Percentiles rank a stretch among this genome's conserved stretches.
These are phyloP conservation scores for Nematocida sp. DNA, from an alignment of 371 early-diverging fungal genomes.

Conservation along the genomic window DNA sequence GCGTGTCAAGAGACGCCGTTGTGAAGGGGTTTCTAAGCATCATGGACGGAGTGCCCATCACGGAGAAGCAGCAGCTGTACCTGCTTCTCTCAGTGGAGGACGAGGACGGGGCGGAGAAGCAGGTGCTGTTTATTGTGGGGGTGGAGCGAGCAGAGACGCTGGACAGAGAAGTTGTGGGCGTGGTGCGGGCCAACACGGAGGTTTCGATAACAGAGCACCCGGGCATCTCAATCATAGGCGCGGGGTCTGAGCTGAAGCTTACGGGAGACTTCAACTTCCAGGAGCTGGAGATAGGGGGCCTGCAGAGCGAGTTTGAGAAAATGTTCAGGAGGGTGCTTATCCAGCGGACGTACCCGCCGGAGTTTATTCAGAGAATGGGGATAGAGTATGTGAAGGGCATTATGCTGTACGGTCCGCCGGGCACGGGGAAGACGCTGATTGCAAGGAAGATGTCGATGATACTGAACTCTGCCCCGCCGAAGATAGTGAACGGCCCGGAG, in stretches of 20 bases:
- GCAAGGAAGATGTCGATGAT: slow-evolving; percentile 96
- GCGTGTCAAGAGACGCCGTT: neutral
- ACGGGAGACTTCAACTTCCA: slow-evolving; percentile 91
- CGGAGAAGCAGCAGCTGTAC: slow-evolving; percentile 23
- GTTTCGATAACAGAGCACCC: slow-evolving; percentile 24
- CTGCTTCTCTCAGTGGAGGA: slow-evolving; percentile 11
- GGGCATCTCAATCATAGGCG: slow-evolving; percentile 32
- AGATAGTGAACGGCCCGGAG: slow-evolving; percentile 95
- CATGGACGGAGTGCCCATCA: slow-evolving; percentile 33
- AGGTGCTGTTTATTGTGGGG: slow-evolving; percentile 22
- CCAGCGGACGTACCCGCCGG: slow-evolving; percentile 90
- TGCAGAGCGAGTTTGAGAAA: slow-evolving; percentile 85
- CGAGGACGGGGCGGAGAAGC: neutral
- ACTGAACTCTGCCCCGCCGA: slow-evolving; percentile 86
- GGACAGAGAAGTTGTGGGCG: slow-evolving; percentile 19
- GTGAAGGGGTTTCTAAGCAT: neutral
- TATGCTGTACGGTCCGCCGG: slow-evolving; percentile 79
- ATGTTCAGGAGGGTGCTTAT: slow-evolving; percentile 98
- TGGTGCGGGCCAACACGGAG: slow-evolving; percentile 20
- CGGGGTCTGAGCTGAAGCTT: slow-evolving; percentile 34
- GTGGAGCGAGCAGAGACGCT: slow-evolving; percentile 1
- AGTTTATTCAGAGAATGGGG: slow-evolving; percentile 83
- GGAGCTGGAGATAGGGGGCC: slow-evolving; percentile 95
- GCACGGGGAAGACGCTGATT: slow-evolving; percentile 97
- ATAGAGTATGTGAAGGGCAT: slow-evolving; percentile 90